phyloP scores from a whole-genome alignment of 2,329 filamentous ascomycete species.

The Cordyceps cicadae region DNA sequence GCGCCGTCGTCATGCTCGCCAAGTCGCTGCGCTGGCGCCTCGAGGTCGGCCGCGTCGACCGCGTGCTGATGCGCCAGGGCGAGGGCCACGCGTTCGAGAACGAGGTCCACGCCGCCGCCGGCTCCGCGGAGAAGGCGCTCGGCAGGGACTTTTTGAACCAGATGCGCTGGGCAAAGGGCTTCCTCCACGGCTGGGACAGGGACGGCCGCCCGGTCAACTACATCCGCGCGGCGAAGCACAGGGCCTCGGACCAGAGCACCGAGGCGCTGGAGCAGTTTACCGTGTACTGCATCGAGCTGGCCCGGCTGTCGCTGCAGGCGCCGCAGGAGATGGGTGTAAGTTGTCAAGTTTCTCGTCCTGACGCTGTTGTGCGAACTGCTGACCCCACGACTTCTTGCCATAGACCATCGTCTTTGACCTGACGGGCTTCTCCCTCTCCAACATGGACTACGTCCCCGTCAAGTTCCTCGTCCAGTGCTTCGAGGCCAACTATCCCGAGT shows the following conservation, averaged over 20 bases:
- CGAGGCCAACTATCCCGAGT: conserved; percentile 90
- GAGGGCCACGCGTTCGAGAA: conserved; percentile 55
- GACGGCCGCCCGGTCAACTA: conserved; percentile 71
- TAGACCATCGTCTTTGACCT: conserved; percentile 58
- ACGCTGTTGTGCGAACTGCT: not conserved
- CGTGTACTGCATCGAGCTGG: conserved; percentile 81
- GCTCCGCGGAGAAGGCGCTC: conserved; percentile 48
- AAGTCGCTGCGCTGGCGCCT: conserved; percentile 82
- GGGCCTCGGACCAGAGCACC: conserved; percentile 66
- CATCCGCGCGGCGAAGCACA: conserved; percentile 69
- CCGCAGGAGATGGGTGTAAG: conserved; percentile 80
- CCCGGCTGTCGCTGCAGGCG: conserved; percentile 62
- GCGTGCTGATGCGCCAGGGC: conserved; percentile 66
- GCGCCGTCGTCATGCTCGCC: conserved; percentile 80
- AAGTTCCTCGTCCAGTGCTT: conserved; percentile 98
- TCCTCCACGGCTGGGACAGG: conserved; percentile 72
- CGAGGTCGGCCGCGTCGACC: conserved; percentile 71
- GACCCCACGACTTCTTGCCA: not conserved
- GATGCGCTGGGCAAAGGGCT: conserved; percentile 77
- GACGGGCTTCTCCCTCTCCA: conserved; percentile 77
- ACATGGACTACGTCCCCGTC: conserved; percentile 89
- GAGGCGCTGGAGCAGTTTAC: conserved; percentile 73
- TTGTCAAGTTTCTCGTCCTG: conserved; percentile 16
- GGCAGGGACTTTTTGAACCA: conserved; percentile 70
- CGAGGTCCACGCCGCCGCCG: conserved; percentile 40